Evolutionary conservation across 371 early-diverging fungal genomes (phyloP), one percentile per base, ranked within the genome.

Genomic region (Gilbertella persicaria): DNA sequence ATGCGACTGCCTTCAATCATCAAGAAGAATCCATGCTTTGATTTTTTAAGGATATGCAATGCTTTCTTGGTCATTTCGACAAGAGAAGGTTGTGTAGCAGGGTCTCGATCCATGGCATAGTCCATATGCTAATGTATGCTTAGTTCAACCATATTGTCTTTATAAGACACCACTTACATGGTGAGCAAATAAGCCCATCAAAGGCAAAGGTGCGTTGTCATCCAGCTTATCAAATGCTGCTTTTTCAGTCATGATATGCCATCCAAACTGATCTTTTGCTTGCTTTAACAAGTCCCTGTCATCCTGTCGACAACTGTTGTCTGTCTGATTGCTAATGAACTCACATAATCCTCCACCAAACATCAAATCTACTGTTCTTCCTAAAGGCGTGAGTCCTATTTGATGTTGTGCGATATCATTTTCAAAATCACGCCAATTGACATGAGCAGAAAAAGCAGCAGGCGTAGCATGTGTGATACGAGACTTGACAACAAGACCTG

Each of bases 1-100:
- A 98, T 98, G 8, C 94, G 76, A 50, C 91, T 89, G 1, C 97
- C 97, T 72, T 97, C 98, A 53, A 98, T 84, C 95, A 98, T 91
- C 45, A 98, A 53, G 57, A 98, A 95, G 70, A 97, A 98, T 0
- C 96, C 95, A 0, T 35, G 25, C 17, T 38, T 44, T 19, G 50
- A 24, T 1, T 66, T 20, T 36, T 68, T 63, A 28, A 92, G 73
- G 13, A 88, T 58, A 6, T 59, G 64, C 14, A 92, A 58, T 9
- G 91, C 94, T 59, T 85, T 86, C 9, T 55, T 36, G 4, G 87
- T 57, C 93, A 92, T 92, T 56, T 92, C 90, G 6, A 60, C 64
- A 39, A 93, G 70, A 0, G 88, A 78, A 0, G 94, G 94, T 62
- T 90, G 82, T 9, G 61, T 39, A 7, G 62, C 33, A 5, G 72